Conservation (phyloP, 768 basidiomycete species). For the Mycena belliarum region DNA sequence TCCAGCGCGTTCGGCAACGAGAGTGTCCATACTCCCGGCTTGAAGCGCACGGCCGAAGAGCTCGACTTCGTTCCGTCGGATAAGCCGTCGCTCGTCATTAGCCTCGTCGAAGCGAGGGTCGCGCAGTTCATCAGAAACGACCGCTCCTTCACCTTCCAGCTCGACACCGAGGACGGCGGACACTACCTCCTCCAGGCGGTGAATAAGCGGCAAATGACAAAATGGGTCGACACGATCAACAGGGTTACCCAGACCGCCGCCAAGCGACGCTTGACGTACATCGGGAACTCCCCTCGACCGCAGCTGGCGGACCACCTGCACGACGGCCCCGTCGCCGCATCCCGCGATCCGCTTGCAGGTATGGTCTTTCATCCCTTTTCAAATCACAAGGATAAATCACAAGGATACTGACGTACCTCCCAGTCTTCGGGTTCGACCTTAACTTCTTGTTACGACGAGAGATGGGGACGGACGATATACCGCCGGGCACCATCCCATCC, state of each 20-base stretch:
- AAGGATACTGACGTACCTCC: slow-evolving; percentile 6
- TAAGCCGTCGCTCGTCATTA: slow-evolving; percentile 76
- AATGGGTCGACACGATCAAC: slow-evolving; percentile 77
- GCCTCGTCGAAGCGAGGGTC: slow-evolving; percentile 70
- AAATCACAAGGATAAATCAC: too few species aligned
- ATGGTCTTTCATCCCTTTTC: too few species aligned
- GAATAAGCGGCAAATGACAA: slow-evolving; percentile 67
- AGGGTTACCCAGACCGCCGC: slow-evolving; percentile 72
- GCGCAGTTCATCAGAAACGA: slow-evolving; percentile 76
- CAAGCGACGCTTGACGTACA: slow-evolving; percentile 77
- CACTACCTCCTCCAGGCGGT: slow-evolving; percentile 78
- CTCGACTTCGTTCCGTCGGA: slow-evolving; percentile 70
- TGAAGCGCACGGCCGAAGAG: slow-evolving; percentile 67
- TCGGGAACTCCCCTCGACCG: slow-evolving; percentile 69
- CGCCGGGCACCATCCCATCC: slow-evolving; percentile 61
- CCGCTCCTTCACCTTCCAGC: slow-evolving; percentile 78
- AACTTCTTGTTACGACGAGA: slow-evolving; percentile 71
- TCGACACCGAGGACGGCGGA: slow-evolving; percentile 86
- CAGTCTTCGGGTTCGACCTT: slow-evolving; percentile 79
- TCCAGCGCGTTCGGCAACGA: slow-evolving; percentile 83
- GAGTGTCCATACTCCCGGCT: slow-evolving; percentile 39
- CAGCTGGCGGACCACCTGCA: slow-evolving; percentile 75
- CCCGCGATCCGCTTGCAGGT: slow-evolving; percentile 79
- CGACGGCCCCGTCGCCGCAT: slow-evolving; percentile 53
- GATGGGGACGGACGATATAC: slow-evolving; percentile 46